Evolutionary conservation across 1,284 basidiomycete genomes (phyloP), one percentile per base, ranked within the genome.

Genomic region (Neonothopanus nambi): DNA sequence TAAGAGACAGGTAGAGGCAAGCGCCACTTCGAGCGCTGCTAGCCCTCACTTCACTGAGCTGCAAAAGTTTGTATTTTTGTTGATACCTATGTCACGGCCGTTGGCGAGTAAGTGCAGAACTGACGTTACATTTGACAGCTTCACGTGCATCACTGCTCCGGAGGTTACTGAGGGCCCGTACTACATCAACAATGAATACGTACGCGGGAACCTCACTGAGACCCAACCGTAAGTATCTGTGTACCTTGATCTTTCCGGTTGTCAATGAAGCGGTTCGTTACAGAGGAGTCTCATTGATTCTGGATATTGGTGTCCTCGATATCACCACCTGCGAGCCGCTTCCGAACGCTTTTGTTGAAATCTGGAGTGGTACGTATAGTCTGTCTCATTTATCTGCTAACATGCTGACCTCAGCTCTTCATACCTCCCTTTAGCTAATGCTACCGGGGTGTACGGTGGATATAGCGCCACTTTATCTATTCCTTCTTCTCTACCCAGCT

Each of bases 231-330:
- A 50, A 57, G 65, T 56, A 28, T 8, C 20, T 43, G 18, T 40
- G 18, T 36, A 44, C n/a, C 15, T 17, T 17, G 9, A 41, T 23
- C 35, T 12, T 20, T 13, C 50, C 5, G 26, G 23, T 21, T n/a
- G n/a, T 42, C 18, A 35, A 7, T 26, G 20, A 33, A 1, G 17
- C 35, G 26, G 17, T 15, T 18, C 7, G 18, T 2, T 30, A 23
- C 39, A 70, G 76, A 8, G 82, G 81, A 30, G 67, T 84, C 11
- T 67, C 72, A 30, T 70, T 84, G 60, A 67, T 71, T 11, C 74
- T 82, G 61, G 79, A 84, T 58, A 74, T 84, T 37, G 80, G 79
- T 50, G 70, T 84, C 45, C 75, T 85, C 60, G 80, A 85, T 61
- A 74, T 79, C 11, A 70, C 77, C 43, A 82, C 80, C 3, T 84